Percentiles rank a stretch among this genome's conserved stretches.
These are phyloP conservation scores for Oryza longistaminata DNA, from an alignment of 176 grass and related monocot genomes.

Conservation along the genomic window DNA sequence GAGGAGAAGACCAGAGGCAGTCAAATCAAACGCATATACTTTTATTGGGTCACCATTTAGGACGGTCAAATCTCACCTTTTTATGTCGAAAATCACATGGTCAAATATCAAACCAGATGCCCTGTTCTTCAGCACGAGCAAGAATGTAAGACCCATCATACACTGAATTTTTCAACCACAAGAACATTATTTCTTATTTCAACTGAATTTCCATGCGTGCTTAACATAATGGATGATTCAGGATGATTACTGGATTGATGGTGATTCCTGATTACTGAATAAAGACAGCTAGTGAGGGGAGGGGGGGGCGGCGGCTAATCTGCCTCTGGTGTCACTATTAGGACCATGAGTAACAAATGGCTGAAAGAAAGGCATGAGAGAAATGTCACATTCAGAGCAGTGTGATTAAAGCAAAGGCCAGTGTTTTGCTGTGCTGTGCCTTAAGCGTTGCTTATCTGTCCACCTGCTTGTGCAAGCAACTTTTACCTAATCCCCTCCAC, in stretches of 20 bases:
- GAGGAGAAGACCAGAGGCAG: conserved; percentile 21
- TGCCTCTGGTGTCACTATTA: conserved; percentile 40
- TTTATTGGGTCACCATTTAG: conserved; percentile 1
- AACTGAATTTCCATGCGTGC: neutral
- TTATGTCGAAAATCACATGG: neutral
- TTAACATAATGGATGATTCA: neutral
- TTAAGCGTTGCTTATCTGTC: neutral
- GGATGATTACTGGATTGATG: conserved; percentile 32
- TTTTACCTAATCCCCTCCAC: conserved; percentile 29
- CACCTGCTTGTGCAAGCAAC: conserved; percentile 41
- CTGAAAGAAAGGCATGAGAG: neutral
- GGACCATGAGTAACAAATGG: neutral
- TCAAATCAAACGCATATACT: conserved; percentile 1
- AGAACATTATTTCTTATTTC: neutral
- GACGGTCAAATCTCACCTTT: conserved; percentile 24
- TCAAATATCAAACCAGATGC: neutral
- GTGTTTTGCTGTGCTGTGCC: neutral
- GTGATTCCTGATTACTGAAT: conserved; percentile 10
- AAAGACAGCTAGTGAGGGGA: neutral
- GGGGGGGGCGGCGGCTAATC: neutral
- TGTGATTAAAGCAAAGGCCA: conserved; percentile 5
- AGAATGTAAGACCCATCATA: neutral
- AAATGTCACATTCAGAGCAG: conserved; percentile 10
- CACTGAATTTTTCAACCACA: neutral
- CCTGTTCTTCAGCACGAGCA: neutral